Conservation (phyloP, 768 basidiomycete genomes). For the Strobilomyces echinocephalus region DNA sequence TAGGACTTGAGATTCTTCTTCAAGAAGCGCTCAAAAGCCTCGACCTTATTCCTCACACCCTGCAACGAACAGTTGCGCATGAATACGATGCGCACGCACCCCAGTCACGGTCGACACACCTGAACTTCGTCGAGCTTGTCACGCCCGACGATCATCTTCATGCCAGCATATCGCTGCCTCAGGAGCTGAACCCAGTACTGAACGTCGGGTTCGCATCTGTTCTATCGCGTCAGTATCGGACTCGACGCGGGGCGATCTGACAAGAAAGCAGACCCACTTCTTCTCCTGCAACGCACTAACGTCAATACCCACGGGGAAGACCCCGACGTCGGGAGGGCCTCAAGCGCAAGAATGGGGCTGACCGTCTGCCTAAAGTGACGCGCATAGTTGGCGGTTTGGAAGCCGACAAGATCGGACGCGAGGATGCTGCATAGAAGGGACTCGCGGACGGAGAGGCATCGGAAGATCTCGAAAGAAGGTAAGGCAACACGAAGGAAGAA, state of each 20-base stretch:
- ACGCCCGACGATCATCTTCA: constrained; percentile 82
- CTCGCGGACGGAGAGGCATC: constrained; percentile 63
- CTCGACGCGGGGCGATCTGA: neutral
- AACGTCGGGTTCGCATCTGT: constrained; percentile 70
- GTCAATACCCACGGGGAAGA: constrained; percentile 87
- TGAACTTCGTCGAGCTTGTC: constrained; percentile 89
- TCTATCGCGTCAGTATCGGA: constrained; percentile 2
- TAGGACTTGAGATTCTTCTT: constrained; percentile 74
- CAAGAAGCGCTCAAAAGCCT: constrained; percentile 79
- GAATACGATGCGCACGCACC: neutral
- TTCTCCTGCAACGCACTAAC: constrained; percentile 61
- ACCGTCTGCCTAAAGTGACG: constrained; percentile 85
- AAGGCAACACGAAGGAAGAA: constrained; percentile 99
- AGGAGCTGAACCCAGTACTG: constrained; percentile 76
- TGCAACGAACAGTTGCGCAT: constrained; percentile 15
- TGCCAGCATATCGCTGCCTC: constrained; percentile 76
- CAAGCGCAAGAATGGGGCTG: constrained; percentile 69
- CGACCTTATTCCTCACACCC: constrained; percentile 77
- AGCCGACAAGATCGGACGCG: constrained; percentile 90
- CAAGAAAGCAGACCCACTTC: constrained; percentile 40
- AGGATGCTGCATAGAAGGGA: constrained; percentile 82
- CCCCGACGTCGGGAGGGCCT: constrained; percentile 79
- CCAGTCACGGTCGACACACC: constrained; percentile 34
- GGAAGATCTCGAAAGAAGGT: too few species aligned
- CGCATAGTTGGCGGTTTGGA: constrained; percentile 83